Evolutionary conservation across 495 filamentous ascomycete species (phyloP).

Genomic region (Niebla homalea): DNA sequence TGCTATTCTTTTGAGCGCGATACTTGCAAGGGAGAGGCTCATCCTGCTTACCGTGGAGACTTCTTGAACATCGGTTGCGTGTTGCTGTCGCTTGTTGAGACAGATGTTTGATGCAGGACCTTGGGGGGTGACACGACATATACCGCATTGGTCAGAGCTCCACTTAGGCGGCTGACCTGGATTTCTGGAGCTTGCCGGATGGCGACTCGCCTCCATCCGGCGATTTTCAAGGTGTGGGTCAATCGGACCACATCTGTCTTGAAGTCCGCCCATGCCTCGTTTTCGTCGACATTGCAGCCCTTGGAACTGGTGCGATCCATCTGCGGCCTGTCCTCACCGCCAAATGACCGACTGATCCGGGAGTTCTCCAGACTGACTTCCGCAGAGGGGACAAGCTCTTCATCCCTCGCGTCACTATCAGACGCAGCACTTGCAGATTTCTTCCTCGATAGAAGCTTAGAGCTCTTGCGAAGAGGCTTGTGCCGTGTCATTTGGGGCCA

Average conservation of each 20-base stretch:
- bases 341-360: conserved; percentile 64
- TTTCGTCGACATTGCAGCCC: conserved; percentile 46
- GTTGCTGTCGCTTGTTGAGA: conserved; percentile 26
- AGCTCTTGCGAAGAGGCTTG: conserved; percentile 27
- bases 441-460: conserved; percentile 25
- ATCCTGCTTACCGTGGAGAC: conserved; percentile 38
- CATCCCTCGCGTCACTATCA: conserved; percentile 34
- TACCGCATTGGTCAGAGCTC: conserved; percentile 89
- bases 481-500: conserved; percentile 18
- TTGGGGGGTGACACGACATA: conserved; percentile 82
- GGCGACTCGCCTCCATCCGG: conserved; percentile 77
- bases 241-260: conserved; percentile 83
- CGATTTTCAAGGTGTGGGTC: conserved; percentile 75
- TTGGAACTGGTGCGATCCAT: conserved; percentile 22
- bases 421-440: conserved; percentile 39
- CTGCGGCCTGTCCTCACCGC: conserved; percentile 37
- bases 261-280: conserved; percentile 63
- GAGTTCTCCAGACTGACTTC: conserved; percentile 78
- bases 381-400: conserved; percentile 47
- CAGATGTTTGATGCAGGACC: conserved; percentile 27
- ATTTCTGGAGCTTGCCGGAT: conserved; percentile 58
- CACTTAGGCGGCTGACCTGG: conserved; percentile 73
- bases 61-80: conserved; percentile 29
- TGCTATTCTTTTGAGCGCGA: conserved; percentile 31
- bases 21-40: neutral